phyloP scores from a whole-genome alignment of 495 filamentous ascomycete species.

The Wilcoxina mikolae region DNA sequence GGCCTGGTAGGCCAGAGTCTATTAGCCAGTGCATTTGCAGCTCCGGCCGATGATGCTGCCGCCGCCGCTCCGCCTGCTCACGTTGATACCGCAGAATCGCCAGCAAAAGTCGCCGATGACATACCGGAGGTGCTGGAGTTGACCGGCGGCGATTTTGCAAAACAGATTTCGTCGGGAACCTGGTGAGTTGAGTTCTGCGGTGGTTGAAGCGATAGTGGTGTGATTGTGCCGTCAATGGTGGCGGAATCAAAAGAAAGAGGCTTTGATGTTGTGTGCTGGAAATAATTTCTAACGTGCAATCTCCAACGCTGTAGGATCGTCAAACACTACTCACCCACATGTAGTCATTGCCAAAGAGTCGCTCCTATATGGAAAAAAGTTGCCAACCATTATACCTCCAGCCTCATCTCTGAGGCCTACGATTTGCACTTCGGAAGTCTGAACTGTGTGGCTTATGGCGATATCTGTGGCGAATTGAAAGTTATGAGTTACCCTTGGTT shows the following conservation, averaged over 20 bases:
- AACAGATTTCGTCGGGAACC: conserved; percentile 23
- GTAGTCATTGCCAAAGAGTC: conserved; percentile 57
- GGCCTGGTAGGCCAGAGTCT: conserved; percentile 8
- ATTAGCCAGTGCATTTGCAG: background rate
- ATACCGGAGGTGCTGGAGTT: conserved; percentile 24
- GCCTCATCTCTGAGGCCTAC: conserved; percentile 54
- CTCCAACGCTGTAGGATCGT: conserved; percentile 46
- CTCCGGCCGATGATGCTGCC: background rate
- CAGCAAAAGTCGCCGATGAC: conserved; percentile 7
- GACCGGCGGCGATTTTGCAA: conserved; percentile 19
- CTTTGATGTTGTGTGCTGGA: background rate
- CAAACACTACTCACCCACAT: conserved; percentile 54
- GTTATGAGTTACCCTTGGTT: conserved; percentile 59
- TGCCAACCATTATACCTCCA: conserved; percentile 94
- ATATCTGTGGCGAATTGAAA: conserved; percentile 44
- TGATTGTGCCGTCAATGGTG: background rate
- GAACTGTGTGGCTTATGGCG: conserved; percentile 68
- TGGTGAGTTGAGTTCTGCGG: conserved; percentile 15
- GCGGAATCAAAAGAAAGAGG: background rate
- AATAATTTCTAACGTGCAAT: conserved; percentile 12
- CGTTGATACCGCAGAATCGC: background rate
- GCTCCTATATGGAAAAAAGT: conserved; percentile 83
- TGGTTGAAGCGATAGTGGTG: background rate
- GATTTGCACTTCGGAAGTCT: conserved; percentile 76
- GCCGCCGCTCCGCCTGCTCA: background rate